Conservation (phyloP, 352 stramenopile species). For the Elongisporangium undulatum region DNA sequence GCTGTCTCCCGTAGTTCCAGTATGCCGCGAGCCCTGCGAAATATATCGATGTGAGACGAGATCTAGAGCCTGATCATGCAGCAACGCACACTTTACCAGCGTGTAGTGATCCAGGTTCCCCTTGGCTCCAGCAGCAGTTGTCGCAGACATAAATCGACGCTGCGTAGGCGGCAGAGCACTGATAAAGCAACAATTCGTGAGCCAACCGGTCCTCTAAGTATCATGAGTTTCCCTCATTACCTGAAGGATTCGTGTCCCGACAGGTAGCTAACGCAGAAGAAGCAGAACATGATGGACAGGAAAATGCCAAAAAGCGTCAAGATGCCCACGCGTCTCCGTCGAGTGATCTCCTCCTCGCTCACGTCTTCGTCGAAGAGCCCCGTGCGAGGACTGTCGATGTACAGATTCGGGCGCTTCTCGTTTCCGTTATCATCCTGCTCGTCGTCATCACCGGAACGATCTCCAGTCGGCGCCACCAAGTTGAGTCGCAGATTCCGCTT, state of each 20-base stretch:
- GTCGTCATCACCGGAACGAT: conserved; percentile 12
- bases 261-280: conserved; percentile 57
- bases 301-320: conserved; percentile 51
- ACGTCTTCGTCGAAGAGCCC: conserved; percentile 32
- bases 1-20: conserved; percentile 50
- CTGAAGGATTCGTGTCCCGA: conserved; percentile 69
- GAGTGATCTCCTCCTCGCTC: conserved; percentile 43
- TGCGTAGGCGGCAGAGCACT: conserved; percentile 70
- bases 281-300: conserved; percentile 55
- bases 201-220: too few relatives aligned
- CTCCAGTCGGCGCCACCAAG: conserved; percentile 10
- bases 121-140: conserved; percentile 50
- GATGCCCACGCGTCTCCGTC: conserved; percentile 52
- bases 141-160: conserved; percentile 74
- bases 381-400: conserved; percentile 64
- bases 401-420: conserved; percentile 45
- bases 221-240: conserved; percentile 11
- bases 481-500: conserved; percentile 25
- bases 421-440: conserved; percentile 41
- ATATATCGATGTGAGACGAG: background rate
- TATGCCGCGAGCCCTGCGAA: conserved; percentile 44
- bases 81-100: conserved; percentile 14
- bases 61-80: background rate
- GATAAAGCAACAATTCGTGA: background rate
- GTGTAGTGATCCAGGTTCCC: conserved; percentile 79